phyloP scores from a whole-genome alignment of 768 basidiomycete genomes.

The Kwoniella mangroviensis region DNA sequence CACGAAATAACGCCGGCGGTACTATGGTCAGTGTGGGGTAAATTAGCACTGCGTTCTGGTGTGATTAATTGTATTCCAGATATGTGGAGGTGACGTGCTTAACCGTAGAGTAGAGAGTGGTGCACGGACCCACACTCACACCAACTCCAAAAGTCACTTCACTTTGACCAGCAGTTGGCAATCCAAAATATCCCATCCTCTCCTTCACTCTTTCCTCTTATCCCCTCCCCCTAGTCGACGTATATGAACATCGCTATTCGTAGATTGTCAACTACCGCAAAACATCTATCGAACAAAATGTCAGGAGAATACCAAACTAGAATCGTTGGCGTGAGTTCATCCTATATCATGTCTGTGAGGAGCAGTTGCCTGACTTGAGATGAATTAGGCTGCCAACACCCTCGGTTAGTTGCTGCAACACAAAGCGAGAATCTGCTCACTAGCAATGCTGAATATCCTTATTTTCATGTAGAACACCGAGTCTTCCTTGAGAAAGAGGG shows the following conservation, averaged over 20 bases:
- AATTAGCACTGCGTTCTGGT: too few species aligned
- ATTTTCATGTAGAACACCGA: conserved; percentile 74
- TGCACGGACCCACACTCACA: neutral
- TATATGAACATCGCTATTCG: conserved; percentile 40
- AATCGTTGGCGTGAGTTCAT: conserved; percentile 44
- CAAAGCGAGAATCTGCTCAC: too few species aligned
- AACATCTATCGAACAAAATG: conserved; percentile 27
- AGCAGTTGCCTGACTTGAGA: neutral
- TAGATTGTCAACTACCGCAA: conserved; percentile 26
- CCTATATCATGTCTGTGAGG: neutral
- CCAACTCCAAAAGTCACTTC: neutral
- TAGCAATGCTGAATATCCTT: too few species aligned
- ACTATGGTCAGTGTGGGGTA: neutral
- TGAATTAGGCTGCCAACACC: conserved; percentile 75
- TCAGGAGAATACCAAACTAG: conserved; percentile 43
- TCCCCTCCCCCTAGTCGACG: conserved; percentile 1
- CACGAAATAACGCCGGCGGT: conserved; percentile 6
- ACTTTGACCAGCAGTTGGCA: neutral
- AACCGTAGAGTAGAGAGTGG: neutral
- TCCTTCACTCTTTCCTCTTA: conserved; percentile 9
- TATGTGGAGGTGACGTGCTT: conserved; percentile 25
- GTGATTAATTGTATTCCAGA: conserved; percentile 27
- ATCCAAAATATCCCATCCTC: neutral
- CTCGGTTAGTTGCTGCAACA: conserved; percentile 67
- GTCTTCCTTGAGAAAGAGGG: conserved; percentile 91